A percentile compares a stretch with the other conserved stretches of the same genome.
Conservation (phyloP, 2,329 filamentous ascomycete genomes). For the Monilinia fructigena region DNA sequence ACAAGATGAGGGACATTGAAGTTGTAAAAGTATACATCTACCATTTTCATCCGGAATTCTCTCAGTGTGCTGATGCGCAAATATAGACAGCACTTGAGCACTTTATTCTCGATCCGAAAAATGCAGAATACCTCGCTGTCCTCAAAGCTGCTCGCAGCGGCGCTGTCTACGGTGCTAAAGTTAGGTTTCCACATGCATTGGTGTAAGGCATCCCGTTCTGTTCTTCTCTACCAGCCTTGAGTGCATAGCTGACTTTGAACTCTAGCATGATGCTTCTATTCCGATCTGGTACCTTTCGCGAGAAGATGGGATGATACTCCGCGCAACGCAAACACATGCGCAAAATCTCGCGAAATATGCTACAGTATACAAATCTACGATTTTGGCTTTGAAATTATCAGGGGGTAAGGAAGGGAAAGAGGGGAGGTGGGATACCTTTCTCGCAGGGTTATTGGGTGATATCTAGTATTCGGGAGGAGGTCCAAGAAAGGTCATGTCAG, state of each 20-base stretch:
- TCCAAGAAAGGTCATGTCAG: slow-evolving; percentile 67
- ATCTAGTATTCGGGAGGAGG: slow-evolving; percentile 79
- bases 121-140: slow-evolving; percentile 81
- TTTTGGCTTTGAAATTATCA: slow-evolving; percentile 69
- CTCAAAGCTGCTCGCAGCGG: slow-evolving; percentile 96
- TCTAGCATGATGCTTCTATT: slow-evolving; percentile 92
- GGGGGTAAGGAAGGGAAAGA: slow-evolving; percentile 60
- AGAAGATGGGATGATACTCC: slow-evolving; percentile 74
- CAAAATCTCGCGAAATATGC: slow-evolving; percentile 90
- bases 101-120: slow-evolving; percentile 76
- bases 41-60: not conserved
- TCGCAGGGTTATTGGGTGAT: slow-evolving; percentile 85
- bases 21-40: slow-evolving; percentile 32
- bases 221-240: not conserved
- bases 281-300: slow-evolving; percentile 76
- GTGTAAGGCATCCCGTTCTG: slow-evolving; percentile 55
- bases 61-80: not conserved
- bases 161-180: slow-evolving; percentile 93
- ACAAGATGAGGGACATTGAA: slow-evolving; percentile 35
- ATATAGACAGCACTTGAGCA: slow-evolving; percentile 58
- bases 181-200: slow-evolving; percentile 95
- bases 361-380: slow-evolving; percentile 80
- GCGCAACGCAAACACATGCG: slow-evolving; percentile 87
- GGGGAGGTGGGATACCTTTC: slow-evolving; percentile 77
- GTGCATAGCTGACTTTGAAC: slow-evolving; percentile 10